These are phyloP conservation scores for Citrus cavaleriei DNA, from an alignment of 345 rosid species.

Conservation along the genomic window DNA sequence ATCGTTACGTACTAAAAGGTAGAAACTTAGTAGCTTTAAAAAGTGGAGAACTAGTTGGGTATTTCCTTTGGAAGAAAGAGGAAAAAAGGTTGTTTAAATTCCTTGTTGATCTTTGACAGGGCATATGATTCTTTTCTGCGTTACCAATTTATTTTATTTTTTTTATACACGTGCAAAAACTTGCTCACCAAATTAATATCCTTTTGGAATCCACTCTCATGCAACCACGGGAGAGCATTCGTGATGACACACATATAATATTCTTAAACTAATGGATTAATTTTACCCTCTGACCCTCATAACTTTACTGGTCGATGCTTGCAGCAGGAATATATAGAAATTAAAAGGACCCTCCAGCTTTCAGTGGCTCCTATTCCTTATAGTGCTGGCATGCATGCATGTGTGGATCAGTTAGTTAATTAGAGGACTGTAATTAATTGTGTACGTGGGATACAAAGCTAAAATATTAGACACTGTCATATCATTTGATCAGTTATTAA, in stretches of 20 bases:
- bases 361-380: neutral
- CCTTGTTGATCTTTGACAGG: constrained; percentile 3
- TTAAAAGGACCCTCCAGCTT: neutral
- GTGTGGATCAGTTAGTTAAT: too few relatives aligned
- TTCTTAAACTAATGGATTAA: too few relatives aligned
- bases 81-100: too few relatives aligned
- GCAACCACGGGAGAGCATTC: neutral
- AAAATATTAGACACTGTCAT: neutral
- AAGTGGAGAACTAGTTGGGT: neutral
- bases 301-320: neutral
- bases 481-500: too few relatives aligned
- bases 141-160: neutral
- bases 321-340: neutral
- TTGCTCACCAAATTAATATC: neutral
- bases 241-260: neutral
- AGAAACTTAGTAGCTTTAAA: neutral
- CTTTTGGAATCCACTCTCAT: neutral
- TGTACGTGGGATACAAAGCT: neutral
- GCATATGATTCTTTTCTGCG: constrained; percentile 13
- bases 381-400: neutral
- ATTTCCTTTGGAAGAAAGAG: neutral
- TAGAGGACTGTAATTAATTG: neutral
- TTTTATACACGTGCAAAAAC: too few relatives aligned
- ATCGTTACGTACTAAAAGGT: neutral
- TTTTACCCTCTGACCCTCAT: too few relatives aligned